Conservation (phyloP, 2,329 filamentous ascomycete species). For the Aspergillus pseudoglaucus region DNA sequence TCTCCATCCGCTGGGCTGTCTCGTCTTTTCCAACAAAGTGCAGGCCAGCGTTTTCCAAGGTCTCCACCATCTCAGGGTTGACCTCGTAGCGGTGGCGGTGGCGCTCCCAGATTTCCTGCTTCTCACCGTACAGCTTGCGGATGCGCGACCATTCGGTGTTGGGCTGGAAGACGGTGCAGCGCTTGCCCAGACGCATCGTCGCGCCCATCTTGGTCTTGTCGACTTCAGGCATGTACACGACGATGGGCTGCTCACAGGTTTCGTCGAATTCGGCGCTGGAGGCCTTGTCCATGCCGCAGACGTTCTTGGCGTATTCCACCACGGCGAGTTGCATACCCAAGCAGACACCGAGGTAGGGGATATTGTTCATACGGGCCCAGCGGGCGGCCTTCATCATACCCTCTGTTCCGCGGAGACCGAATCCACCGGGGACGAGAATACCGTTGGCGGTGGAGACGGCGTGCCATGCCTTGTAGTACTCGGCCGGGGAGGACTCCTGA, state of each 20-base stretch:
- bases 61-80: conserved; percentile 69
- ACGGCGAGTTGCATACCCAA: conserved; percentile 90
- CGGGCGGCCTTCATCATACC: conserved; percentile 86
- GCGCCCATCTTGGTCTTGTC: conserved; percentile 71
- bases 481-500: conserved; percentile 57
- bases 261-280: conserved; percentile 52
- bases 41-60: conserved; percentile 62
- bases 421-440: conserved; percentile 61
- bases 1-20: conserved; percentile 71
- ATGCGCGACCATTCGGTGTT: conserved; percentile 73
- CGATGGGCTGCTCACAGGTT: conserved; percentile 57
- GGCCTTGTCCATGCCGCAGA: conserved; percentile 58
- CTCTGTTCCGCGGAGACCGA: conserved; percentile 73
- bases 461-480: conserved; percentile 83
- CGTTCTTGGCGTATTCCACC: conserved; percentile 75
- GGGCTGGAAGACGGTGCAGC: conserved; percentile 67
- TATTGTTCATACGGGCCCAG: conserved; percentile 76
- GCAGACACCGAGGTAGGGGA: conserved; percentile 83
- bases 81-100: conserved; percentile 90
- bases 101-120: conserved; percentile 57
- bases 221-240: conserved; percentile 91
- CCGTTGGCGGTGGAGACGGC: conserved; percentile 60
- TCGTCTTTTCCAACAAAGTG: conserved; percentile 75
- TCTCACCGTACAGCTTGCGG: conserved; percentile 63
- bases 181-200: conserved; percentile 77